phyloP scores from a whole-genome alignment of 2,329 filamentous ascomycete species.

The Fusarium proliferatum region DNA sequence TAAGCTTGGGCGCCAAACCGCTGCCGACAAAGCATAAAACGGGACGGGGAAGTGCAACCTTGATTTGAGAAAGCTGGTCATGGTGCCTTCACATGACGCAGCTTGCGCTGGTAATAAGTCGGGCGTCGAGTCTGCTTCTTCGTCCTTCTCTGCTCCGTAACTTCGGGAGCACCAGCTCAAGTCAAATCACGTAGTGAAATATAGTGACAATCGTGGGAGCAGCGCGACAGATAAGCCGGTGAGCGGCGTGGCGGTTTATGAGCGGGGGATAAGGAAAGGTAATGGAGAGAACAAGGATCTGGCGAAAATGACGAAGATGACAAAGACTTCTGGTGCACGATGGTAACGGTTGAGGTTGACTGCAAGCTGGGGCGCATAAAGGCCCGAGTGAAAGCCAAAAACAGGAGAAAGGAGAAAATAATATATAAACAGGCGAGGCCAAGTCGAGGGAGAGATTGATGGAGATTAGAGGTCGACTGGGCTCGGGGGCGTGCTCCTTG shows the following conservation, averaged over 20 bases:
- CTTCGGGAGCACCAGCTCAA: constrained; percentile 16
- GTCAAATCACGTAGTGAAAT: constrained; percentile 10
- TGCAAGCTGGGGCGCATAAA: constrained; percentile 7
- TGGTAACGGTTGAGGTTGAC: constrained; percentile 11
- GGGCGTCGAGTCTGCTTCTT: not conserved
- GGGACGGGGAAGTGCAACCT: constrained; percentile 49
- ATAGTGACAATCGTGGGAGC: constrained; percentile 15
- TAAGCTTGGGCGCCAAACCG: not conserved
- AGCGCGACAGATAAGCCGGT: constrained; percentile 11
- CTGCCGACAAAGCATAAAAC: constrained; percentile 8
- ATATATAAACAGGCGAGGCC: constrained; percentile 15
- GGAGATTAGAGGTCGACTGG: constrained; percentile 17
- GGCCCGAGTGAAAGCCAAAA: constrained; percentile 1
- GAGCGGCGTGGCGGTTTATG: constrained; percentile 36
- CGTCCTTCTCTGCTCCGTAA: constrained; percentile 8
- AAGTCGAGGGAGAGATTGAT: constrained; percentile 30
- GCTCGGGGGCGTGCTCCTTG: constrained; percentile 33
- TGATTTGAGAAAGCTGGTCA: constrained; percentile 57
- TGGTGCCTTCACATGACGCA: constrained; percentile 53
- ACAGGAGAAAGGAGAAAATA: not conserved
- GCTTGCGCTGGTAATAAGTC: constrained; percentile 40
- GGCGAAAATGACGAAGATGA: constrained; percentile 41
- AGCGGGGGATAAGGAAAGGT: constrained; percentile 30
- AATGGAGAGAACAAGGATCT: constrained; percentile 38
- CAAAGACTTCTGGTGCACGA: constrained; percentile 33